A percentile compares a stretch with the other conserved stretches of the same genome.
phyloP scores from a whole-genome alignment of 176 grass and related monocot genomes.

The Carex cristatella region DNA sequence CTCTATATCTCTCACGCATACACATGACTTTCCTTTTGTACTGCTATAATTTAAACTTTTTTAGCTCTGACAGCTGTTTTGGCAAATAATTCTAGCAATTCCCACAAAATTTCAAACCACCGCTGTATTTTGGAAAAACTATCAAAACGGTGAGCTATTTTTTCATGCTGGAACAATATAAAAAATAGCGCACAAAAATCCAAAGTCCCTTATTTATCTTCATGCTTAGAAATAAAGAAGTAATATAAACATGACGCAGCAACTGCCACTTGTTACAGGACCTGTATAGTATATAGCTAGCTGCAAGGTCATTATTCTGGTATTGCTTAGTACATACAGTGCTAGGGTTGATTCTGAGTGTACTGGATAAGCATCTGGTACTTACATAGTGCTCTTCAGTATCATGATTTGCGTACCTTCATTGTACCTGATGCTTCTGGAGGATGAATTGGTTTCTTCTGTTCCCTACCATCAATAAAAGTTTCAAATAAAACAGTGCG shows the following conservation, averaged over 20 bases:
- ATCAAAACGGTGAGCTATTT: not conserved
- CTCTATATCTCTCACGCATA: too few relatives aligned
- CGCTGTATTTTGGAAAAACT: not conserved
- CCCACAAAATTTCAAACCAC: not conserved
- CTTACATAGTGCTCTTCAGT: not conserved
- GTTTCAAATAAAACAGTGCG: not conserved
- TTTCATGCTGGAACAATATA: not conserved
- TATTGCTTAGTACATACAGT: not conserved
- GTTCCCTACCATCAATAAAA: slow-evolving; percentile 1
- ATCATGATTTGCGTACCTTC: slow-evolving; percentile 4
- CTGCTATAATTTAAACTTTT: too few relatives aligned
- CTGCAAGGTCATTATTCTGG: not conserved
- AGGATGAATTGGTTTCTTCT: not conserved
- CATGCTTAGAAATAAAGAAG: not conserved
- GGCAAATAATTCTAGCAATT: not conserved
- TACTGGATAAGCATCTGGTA: not conserved
- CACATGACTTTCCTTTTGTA: too few relatives aligned
- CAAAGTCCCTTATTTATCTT: not conserved
- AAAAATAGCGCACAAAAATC: not conserved
- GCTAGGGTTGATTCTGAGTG: not conserved
- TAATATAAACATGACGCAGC: not conserved
- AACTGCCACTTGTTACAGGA: not conserved
- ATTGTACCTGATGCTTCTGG: not conserved
- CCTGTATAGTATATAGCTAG: not conserved
- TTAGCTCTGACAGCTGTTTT: too few relatives aligned